A percentile compares a stretch with the other conserved stretches of the same genome.
Conservation (phyloP, 148 eudicot genomes). For the Polygonum aviculare region DNA sequence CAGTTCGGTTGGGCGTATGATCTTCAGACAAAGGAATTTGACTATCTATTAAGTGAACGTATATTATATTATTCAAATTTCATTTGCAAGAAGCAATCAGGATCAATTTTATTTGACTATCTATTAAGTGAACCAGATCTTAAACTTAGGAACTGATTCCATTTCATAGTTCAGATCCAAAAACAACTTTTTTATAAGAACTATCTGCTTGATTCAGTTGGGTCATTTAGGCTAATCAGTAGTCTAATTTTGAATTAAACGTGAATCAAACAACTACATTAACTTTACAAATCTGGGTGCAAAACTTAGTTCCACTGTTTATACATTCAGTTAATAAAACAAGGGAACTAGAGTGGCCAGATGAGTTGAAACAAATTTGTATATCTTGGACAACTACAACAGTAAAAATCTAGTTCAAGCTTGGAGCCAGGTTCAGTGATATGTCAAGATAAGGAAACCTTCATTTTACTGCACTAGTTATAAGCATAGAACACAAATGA, state of each 20-base stretch:
- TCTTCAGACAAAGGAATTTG: slow-evolving; percentile 94
- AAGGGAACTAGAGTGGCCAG: not conserved
- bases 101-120: not conserved
- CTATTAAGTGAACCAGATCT: not conserved
- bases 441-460: not conserved
- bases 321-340: too few species aligned
- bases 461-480: not conserved
- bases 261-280: too few species aligned
- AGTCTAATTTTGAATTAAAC: too few species aligned
- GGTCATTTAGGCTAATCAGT: too few species aligned
- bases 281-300: too few species aligned
- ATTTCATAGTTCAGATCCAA: not conserved
- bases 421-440: not conserved
- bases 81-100: not conserved
- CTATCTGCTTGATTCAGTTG: too few species aligned
- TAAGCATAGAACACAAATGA: not conserved
- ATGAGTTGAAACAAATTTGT: not conserved
- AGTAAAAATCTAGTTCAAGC: too few species aligned
- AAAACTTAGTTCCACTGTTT: too few species aligned
- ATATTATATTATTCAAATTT: not conserved
- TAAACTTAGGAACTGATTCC: not conserved
- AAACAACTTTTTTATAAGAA: too few species aligned
- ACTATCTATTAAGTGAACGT: too few species aligned
- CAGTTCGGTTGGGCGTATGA: slow-evolving; percentile 94
- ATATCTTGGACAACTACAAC: not conserved